A percentile compares a stretch with the other conserved stretches of the same genome.
These are phyloP conservation scores for Fistulinella prunicolor DNA, from an alignment of 768 basidiomycete genomes.

Conservation along the genomic window DNA sequence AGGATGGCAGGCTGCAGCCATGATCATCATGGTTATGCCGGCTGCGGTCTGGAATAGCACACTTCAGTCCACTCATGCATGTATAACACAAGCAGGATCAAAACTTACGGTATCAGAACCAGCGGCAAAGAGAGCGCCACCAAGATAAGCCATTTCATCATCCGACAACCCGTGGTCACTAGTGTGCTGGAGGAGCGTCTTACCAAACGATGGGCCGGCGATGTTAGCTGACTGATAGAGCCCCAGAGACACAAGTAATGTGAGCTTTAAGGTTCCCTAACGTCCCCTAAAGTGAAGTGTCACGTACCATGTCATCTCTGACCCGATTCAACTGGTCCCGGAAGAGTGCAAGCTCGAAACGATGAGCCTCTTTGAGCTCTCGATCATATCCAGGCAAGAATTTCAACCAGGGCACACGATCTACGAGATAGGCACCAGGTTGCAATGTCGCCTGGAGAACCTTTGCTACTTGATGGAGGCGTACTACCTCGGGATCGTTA, in stretches of 20 bases:
- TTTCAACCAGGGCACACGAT: slow-evolving; percentile 31
- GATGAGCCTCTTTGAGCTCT: slow-evolving; percentile 50
- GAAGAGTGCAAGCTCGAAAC: slow-evolving; percentile 49
- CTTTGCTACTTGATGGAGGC: slow-evolving; percentile 16
- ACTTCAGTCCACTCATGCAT: neutral
- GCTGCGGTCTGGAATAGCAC: neutral
- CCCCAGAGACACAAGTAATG: neutral
- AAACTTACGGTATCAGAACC: slow-evolving; percentile 49
- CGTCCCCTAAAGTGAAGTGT: neutral
- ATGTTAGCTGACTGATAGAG: slow-evolving; percentile 7
- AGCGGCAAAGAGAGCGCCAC: slow-evolving; percentile 59
- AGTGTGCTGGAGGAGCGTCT: slow-evolving; percentile 50
- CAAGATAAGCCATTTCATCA: slow-evolving; percentile 55
- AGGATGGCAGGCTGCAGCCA: slow-evolving; percentile 56
- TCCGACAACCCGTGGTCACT: slow-evolving; percentile 46
- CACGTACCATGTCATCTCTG: slow-evolving; percentile 4
- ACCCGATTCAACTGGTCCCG: slow-evolving; percentile 38
- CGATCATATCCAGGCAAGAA: slow-evolving; percentile 57
- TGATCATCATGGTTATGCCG: slow-evolving; percentile 39
- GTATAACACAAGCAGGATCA: neutral
- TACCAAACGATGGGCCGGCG: slow-evolving; percentile 39
- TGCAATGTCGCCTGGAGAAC: slow-evolving; percentile 31
- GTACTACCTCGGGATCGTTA: slow-evolving; percentile 12
- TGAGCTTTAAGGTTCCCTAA: neutral
- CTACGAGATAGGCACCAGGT: slow-evolving; percentile 32